phyloP scores from a whole-genome alignment of 2,329 filamentous ascomycete species.

The Sclerotinia trifoliorum region DNA sequence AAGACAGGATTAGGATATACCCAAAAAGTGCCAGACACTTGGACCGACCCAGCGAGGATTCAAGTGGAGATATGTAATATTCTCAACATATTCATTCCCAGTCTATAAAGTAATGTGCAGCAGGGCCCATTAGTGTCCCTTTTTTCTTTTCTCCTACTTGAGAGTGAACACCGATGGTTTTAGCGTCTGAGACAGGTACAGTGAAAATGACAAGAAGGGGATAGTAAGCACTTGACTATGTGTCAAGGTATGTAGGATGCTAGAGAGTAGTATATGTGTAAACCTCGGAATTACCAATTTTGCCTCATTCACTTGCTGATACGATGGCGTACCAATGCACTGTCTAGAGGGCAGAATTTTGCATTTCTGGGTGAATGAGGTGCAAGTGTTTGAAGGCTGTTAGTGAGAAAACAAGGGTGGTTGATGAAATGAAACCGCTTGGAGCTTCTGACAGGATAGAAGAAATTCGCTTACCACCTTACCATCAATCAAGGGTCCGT shows the following conservation, averaged over 20 bases:
- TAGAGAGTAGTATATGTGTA: not conserved
- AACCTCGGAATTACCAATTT: not conserved
- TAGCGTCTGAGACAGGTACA: constrained; percentile 34
- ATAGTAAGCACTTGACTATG: constrained; percentile 5
- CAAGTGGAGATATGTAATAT: constrained; percentile 27
- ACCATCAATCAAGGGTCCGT: constrained; percentile 22
- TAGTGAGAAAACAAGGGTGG: constrained; percentile 21
- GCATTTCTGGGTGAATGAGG: not conserved
- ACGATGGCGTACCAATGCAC: not conserved
- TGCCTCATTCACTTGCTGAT: constrained; percentile 8
- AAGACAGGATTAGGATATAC: constrained; percentile 29
- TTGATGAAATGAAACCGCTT: constrained; percentile 33
- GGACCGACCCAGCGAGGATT: constrained; percentile 28
- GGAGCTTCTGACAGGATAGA: constrained; percentile 25
- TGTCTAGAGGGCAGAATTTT: not conserved
- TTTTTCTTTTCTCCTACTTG: constrained; percentile 8
- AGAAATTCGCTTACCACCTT: constrained; percentile 11
- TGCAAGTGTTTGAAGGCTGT: constrained; percentile 16
- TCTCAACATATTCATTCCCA: constrained; percentile 27
- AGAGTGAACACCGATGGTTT: constrained; percentile 27
- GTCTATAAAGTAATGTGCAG: constrained; percentile 27
- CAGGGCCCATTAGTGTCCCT: constrained; percentile 25
- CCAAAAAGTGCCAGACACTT: constrained; percentile 30
- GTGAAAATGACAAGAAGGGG: constrained; percentile 14
- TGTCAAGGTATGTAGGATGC: constrained; percentile 5